phyloP scores from a whole-genome alignment of 2,329 filamentous ascomycete species.

The Ophiocordyceps unilateralis region DNA sequence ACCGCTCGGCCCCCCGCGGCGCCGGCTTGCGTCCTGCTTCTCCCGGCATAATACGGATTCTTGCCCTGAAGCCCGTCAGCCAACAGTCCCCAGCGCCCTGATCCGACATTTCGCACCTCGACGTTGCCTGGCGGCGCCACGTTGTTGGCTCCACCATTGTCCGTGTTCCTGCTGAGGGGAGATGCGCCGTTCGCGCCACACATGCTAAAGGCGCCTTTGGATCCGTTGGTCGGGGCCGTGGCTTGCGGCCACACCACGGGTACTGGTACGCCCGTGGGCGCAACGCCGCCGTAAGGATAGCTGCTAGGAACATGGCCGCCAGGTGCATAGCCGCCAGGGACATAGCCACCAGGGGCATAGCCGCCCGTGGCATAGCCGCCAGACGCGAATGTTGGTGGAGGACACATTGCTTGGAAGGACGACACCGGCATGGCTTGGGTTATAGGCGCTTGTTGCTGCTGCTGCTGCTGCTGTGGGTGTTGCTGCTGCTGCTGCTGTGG shows the following conservation, averaged over 20 bases:
- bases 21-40: not conserved
- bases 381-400: constrained; percentile 4
- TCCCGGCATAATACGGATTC: constrained; percentile 12
- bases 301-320: not conserved
- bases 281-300: not conserved
- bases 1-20: not conserved
- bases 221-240: not conserved
- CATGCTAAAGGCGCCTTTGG: constrained; percentile 5
- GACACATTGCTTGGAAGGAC: constrained; percentile 8
- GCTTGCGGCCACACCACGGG: not conserved
- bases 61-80: not conserved
- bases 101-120: not conserved
- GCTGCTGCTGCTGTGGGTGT: too few relatives aligned
- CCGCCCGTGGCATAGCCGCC: too few relatives aligned
- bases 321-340: not conserved
- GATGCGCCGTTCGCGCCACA: constrained; percentile 3
- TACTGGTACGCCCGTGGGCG: not conserved
- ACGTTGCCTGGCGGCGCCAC: constrained; percentile 9
- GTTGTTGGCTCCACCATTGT: constrained; percentile 12
- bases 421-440: constrained; percentile 12
- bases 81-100: not conserved
- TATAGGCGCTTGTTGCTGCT: constrained; percentile 12
- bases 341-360: not conserved
- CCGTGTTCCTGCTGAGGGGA: constrained; percentile 7
- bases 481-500: too few relatives aligned